Conservation (phyloP, 2,329 filamentous ascomycete species). For the Atkinsonella texensis region DNA sequence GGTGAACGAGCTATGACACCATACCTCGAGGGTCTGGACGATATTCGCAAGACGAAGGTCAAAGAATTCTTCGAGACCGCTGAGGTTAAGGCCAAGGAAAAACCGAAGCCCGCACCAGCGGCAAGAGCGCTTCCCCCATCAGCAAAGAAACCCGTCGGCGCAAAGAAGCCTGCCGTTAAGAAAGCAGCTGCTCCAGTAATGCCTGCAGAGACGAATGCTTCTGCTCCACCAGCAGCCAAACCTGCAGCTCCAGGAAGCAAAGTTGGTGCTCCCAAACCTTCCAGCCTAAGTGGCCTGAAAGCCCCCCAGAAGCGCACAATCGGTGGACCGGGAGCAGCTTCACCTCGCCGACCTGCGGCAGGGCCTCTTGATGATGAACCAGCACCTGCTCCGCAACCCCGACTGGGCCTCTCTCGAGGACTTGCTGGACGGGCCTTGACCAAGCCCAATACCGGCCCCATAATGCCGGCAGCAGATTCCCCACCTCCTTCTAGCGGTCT, state of each 20-base stretch:
- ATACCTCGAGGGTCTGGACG: constrained; percentile 82
- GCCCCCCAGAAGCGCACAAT: constrained; percentile 45
- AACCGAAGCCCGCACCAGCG: constrained; percentile 69
- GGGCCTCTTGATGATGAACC: constrained; percentile 44
- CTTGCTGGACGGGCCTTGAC: constrained; percentile 76
- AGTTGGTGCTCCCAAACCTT: constrained; percentile 41
- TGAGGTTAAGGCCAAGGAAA: constrained; percentile 40
- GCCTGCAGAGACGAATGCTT: constrained; percentile 35
- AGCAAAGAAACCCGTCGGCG: constrained; percentile 34
- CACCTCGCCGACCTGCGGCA: constrained; percentile 40
- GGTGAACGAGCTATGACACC: constrained; percentile 92
- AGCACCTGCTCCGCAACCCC: constrained; percentile 46
- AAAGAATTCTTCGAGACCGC: constrained; percentile 75
- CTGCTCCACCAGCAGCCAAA: constrained; percentile 47
- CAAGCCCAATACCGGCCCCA: constrained; percentile 50
- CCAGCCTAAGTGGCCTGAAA: constrained; percentile 44
- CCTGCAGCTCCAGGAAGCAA: constrained; percentile 34
- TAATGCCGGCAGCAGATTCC: constrained; percentile 39
- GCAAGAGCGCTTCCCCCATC: constrained; percentile 35
- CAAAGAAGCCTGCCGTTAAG: constrained; percentile 30
- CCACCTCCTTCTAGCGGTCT: constrained; percentile 54
- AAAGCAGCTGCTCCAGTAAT: constrained; percentile 32
- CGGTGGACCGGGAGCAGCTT: constrained; percentile 35
- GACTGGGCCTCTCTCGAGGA: constrained; percentile 59
- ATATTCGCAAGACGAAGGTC: constrained; percentile 90